A percentile compares a stretch with the other conserved stretches of the same genome.
These are phyloP conservation scores for Saxispiralis lemnorum DNA, from an alignment of 495 filamentous ascomycete species.

Conservation along the genomic window DNA sequence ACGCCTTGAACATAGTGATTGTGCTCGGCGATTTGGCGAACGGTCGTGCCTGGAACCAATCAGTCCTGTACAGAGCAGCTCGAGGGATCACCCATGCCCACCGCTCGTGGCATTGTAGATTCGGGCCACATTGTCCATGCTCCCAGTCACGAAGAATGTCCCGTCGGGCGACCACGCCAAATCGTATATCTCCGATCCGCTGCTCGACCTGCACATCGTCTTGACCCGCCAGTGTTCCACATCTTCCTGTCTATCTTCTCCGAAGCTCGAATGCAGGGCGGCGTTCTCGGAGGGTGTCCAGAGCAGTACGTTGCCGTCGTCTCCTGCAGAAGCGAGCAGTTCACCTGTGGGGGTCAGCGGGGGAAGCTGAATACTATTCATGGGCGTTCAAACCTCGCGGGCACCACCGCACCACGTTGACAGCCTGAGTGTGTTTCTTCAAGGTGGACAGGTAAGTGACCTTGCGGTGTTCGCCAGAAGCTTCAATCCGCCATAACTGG, in stretches of 20 bases:
- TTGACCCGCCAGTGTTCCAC: conserved; percentile 95
- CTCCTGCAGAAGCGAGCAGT: conserved; percentile 81
- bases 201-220: conserved; percentile 82
- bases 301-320: conserved; percentile 88
- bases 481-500: conserved; percentile 80
- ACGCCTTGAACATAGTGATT: conserved; percentile 98
- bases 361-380: not conserved
- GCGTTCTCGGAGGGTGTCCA: conserved; percentile 80
- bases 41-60: conserved; percentile 50
- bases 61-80: not conserved
- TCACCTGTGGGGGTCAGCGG: conserved; percentile 41
- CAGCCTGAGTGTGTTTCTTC: conserved; percentile 84
- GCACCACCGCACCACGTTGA: conserved; percentile 93
- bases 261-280: conserved; percentile 43
- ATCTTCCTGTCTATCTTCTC: conserved; percentile 72
- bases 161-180: conserved; percentile 96
- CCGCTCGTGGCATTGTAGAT: conserved; percentile 93
- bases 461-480: conserved; percentile 68
- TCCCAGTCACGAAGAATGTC: conserved; percentile 89
- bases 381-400: conserved; percentile 49
- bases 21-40: conserved; percentile 95
- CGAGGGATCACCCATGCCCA: conserved; percentile 20
- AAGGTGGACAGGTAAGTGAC: conserved; percentile 83
- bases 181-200: conserved; percentile 87
- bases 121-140: conserved; percentile 95